Conservation (phyloP, 2,329 filamentous ascomycete genomes). For the Stemphylium vesicarium region DNA sequence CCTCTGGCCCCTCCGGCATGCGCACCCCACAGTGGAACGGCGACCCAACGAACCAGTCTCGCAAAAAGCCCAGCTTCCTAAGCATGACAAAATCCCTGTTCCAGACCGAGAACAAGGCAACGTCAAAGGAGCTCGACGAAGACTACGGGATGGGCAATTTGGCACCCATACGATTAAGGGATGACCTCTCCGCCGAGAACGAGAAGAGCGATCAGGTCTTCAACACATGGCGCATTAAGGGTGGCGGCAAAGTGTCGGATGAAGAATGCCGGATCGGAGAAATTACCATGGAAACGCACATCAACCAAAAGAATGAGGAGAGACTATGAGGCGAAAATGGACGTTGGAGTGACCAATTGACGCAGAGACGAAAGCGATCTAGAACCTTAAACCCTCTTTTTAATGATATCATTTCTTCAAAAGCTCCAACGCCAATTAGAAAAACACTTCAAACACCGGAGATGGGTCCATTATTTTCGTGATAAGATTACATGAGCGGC, state of each 20-base stretch:
- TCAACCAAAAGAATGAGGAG: constrained; percentile 32
- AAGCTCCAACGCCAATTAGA: not conserved
- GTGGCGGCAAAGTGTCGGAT: constrained; percentile 34
- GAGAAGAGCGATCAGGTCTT: constrained; percentile 35
- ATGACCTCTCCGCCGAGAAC: constrained; percentile 29
- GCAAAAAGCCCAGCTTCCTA: constrained; percentile 28
- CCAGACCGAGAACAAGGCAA: constrained; percentile 27
- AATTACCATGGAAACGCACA: constrained; percentile 38
- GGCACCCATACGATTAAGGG: constrained; percentile 34
- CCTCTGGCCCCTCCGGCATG: constrained; percentile 20
- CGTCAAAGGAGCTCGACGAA: constrained; percentile 22
- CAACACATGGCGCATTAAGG: constrained; percentile 38
- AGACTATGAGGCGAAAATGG: not conserved
- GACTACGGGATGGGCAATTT: constrained; percentile 33
- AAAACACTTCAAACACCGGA: not conserved
- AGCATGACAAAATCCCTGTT: constrained; percentile 33
- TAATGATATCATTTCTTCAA: not conserved
- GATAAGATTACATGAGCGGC: not conserved
- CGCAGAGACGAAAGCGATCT: not conserved
- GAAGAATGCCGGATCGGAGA: constrained; percentile 29
- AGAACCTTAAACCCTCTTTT: too few relatives aligned
- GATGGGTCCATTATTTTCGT: not conserved
- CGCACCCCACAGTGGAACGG: constrained; percentile 29
- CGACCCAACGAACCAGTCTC: constrained; percentile 14
- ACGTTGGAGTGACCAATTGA: not conserved